Evolutionary conservation across 2,329 filamentous ascomycete genomes (phyloP), one percentile per base, ranked within the genome.

Genomic region (Cytospora piceae): DNA sequence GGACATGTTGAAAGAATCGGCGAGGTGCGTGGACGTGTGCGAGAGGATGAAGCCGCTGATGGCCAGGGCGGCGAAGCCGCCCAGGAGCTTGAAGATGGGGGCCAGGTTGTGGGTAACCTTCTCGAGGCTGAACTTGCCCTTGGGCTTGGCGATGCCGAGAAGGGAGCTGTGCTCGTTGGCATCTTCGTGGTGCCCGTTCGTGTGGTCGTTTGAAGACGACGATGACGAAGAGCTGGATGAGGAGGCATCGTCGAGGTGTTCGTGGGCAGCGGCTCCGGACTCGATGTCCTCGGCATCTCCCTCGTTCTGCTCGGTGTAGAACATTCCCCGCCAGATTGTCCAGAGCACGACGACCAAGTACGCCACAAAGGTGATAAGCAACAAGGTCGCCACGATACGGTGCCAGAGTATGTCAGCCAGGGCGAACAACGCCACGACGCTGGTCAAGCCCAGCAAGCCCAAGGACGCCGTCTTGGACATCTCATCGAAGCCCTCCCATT

Each of bases 381-480:
- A 70, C 4, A 80, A 72, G 2, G 81, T 80, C 4, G 71, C 72
- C 4, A 78, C 57, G n/a, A 67, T 27, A 22, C 66, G 66, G 39
- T 67, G 61, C 63, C 63, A 67, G 39, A 67, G 37, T 24, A 67
- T 39, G n/a, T 67, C 57, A 68, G 74, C 71, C 59, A 79, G 71
- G n/a, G 75, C 74, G 27, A 74, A 69, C 12, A 79, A 71, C 14
- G 77, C 66, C 0, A 74, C 70, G 29, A 80, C 70, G 0, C 77
- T 79, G 0, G 81, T 85, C 8, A 84, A 49, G 0, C 74, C 68
- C 3, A 84, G 72, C 5, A 81, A 71, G 7, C 83, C 63, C 1
- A 73, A 69, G 0, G 81, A 78, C 68, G 85, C 85, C 15, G 83
- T 74, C 66, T 79, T 80, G 1, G 81, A 76, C 65, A 80, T 83